Conservation (phyloP, 495 filamentous ascomycete species). For the Neurospora africana region DNA sequence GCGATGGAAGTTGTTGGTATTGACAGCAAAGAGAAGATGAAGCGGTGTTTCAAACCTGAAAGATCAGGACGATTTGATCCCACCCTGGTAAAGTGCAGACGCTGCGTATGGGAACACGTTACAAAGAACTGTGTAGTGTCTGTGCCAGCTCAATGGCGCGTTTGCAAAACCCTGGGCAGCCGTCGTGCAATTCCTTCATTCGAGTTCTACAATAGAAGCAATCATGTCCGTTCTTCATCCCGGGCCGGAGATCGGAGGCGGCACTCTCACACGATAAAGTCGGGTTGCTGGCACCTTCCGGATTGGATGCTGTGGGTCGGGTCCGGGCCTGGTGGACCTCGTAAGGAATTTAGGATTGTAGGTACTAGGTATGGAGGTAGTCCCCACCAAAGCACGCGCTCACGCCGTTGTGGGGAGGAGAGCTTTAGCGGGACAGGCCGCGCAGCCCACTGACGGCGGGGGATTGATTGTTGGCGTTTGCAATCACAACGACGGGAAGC, state of each 20-base stretch:
- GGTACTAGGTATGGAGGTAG: too few species aligned
- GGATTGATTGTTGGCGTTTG: background rate
- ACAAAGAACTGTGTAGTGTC: background rate
- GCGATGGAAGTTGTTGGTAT: background rate
- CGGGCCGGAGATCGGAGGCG: background rate
- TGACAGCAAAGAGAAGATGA: background rate
- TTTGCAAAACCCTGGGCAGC: background rate
- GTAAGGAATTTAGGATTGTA: too few species aligned
- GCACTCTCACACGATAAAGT: background rate
- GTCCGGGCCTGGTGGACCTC: background rate
- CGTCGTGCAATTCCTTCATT: background rate
- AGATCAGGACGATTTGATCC: background rate
- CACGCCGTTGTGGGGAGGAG: background rate
- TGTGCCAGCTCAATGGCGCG: background rate
- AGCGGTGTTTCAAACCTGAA: background rate
- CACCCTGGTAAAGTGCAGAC: background rate
- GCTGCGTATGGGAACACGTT: background rate
- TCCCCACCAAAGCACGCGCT: background rate
- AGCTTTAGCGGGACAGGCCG: background rate
- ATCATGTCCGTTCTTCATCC: background rate
- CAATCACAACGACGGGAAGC: background rate
- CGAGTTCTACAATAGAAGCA: background rate
- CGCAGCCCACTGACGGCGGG: background rate
- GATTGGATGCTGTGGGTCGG: too few species aligned
- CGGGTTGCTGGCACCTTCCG: background rate